Conservation (phyloP, 1,284 basidiomycete species). For the Trichosporon faecale region DNA sequence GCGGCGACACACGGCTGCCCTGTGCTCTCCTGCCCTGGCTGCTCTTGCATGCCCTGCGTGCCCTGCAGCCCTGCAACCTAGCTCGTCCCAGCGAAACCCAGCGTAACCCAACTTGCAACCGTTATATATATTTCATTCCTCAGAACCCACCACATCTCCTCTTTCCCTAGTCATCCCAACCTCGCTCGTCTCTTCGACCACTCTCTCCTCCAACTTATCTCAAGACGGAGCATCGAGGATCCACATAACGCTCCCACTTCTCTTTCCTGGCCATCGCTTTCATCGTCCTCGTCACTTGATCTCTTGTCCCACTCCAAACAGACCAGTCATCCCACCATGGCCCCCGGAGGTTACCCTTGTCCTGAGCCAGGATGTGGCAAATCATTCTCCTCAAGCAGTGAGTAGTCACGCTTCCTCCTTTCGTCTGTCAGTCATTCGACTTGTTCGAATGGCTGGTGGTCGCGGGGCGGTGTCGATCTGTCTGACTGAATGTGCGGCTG, state of each 20-base stretch:
- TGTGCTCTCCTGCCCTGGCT: neutral
- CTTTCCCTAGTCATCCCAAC: constrained; percentile 9
- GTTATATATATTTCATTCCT: constrained; percentile 11
- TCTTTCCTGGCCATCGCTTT: neutral
- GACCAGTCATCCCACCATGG: neutral
- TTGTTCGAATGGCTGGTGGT: neutral
- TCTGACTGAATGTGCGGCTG: neutral
- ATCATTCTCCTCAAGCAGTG: constrained; percentile 9
- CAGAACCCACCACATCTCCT: constrained; percentile 10
- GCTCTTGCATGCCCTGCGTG: neutral
- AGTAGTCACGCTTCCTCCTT: neutral
- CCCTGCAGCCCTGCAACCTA: constrained; percentile 3
- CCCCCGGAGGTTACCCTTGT: constrained; percentile 8
- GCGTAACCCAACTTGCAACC: constrained; percentile 6
- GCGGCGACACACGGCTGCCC: neutral
- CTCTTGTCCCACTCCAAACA: neutral
- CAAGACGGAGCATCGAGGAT: constrained; percentile 3
- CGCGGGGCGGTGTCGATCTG: neutral
- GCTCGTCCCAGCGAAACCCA: constrained; percentile 7
- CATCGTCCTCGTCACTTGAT: neutral
- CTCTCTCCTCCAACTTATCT: neutral
- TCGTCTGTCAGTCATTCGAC: neutral
- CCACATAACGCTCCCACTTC: neutral
- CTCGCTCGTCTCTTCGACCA: neutral
- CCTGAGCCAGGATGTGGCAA: constrained; percentile 11